Base-by-base conservation (phyloP, 2,329 filamentous ascomycete species). In the Apiospora arundinis region DNA sequence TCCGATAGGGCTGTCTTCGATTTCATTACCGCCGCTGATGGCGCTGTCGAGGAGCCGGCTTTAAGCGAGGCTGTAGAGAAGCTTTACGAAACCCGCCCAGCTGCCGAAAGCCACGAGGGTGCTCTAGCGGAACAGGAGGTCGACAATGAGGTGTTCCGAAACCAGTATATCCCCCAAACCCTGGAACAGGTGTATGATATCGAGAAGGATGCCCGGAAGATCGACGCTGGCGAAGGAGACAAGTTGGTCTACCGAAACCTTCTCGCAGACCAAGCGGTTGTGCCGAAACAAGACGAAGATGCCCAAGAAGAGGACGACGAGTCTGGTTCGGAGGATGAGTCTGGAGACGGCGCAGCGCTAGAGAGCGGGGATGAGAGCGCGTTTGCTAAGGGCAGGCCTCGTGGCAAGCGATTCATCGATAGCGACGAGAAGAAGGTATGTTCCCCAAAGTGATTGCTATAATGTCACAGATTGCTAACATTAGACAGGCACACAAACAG, bases 131-230 rank as follows among this genome's bases (percentile, higher is more conserved):
- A 91, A 69, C 85, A 90, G 23, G 92, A 95, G 75, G 90, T 95
- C 12, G 93, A 97, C 77, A 94, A 95, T 71, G 93, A 96, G 75
- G 96, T 98, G 7, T 99, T 98, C 85, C 90, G 95, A 77, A 93
- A 97, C 78, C 94, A 98, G 81, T 99, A 97, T 81, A 98, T 99
- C 69, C 96, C 96, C 0, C 95, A 97, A 81, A 98, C 93, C 0
- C 87, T 99, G 60, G 93, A 98, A 76, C 94, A 99, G 79, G 95
- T 99, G 5, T 98, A 98, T 81, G 95, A 99, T 80, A 91, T 97
- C 68, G 96, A 98, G 82, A 92, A 95, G 76, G 96, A 98, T 76
- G 93, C 91, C 1, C 92, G 94, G 76, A 91, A 91, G 80, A 88
- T 97, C 28, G 89, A 89, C 9, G 87, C 90, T 60, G 95, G 94